Conservation (phyloP, 106 monocot species). For the Dioscorea dumetorum region DNA sequence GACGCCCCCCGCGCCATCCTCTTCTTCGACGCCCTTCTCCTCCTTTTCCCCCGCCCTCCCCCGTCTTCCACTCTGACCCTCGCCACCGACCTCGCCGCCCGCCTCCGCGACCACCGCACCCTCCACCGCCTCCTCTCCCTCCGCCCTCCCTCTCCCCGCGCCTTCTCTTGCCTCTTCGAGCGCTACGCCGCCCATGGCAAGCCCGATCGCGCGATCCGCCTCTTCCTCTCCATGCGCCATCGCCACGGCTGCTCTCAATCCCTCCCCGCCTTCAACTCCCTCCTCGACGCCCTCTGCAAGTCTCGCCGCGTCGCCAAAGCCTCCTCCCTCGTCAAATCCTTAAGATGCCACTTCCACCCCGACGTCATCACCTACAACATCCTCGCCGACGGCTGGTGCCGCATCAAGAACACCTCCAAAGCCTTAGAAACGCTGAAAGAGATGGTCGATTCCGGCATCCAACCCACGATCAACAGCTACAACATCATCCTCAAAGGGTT, state of each 20-base stretch:
- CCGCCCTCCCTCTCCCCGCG: constrained; percentile 36
- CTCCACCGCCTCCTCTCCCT: constrained; percentile 27
- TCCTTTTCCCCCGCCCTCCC: constrained; percentile 27
- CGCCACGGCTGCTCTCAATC: constrained; percentile 46
- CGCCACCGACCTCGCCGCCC: constrained; percentile 54
- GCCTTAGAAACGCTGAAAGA: constrained; percentile 58
- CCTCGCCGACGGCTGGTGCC: constrained; percentile 90
- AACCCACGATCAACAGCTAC: constrained; percentile 64
- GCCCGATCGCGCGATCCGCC: constrained; percentile 68
- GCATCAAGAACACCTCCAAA: constrained; percentile 36
- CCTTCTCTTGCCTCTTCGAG: constrained; percentile 68
- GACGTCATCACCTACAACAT: constrained; percentile 71
- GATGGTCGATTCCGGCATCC: constrained; percentile 62
- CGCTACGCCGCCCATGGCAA: constrained; percentile 46
- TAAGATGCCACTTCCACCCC: constrained; percentile 42
- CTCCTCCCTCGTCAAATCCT: constrained; percentile 29
- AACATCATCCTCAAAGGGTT: constrained; percentile 84
- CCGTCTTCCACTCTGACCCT: constrained; percentile 39
- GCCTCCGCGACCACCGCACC: constrained; percentile 31
- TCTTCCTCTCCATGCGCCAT: constrained; percentile 69
- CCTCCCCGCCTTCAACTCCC: constrained; percentile 57
- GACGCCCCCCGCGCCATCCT: constrained; percentile 59
- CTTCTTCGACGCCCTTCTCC: constrained; percentile 57
- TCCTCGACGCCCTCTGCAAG: constrained; percentile 78
- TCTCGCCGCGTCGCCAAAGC: constrained; percentile 71